A percentile compares a stretch with the other conserved stretches of the same genome.
Evolutionary conservation across 768 basidiomycete species (phyloP).

Genomic region (Leucocoprinus leucothites): DNA sequence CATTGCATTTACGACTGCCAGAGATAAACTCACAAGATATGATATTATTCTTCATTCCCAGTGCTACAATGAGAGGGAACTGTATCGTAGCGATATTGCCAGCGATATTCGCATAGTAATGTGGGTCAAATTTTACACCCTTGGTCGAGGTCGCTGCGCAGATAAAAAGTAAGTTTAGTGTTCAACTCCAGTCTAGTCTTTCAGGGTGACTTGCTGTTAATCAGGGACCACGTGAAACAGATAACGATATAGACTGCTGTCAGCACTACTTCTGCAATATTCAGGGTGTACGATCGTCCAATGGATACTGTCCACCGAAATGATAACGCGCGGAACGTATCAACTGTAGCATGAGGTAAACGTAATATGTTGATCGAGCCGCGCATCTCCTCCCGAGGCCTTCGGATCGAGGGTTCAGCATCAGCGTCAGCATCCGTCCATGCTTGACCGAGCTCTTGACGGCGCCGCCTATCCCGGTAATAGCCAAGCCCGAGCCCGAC

Average conservation of each 20-base stretch:
- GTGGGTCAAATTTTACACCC: constrained; percentile 30
- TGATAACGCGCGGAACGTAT: constrained; percentile 30
- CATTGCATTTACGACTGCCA: background rate
- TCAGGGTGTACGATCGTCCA: constrained; percentile 33
- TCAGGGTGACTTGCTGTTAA: constrained; percentile 29
- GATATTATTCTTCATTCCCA: constrained; percentile 62
- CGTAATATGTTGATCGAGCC: constrained; percentile 16
- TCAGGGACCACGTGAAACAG: constrained; percentile 35
- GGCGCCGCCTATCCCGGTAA: constrained; percentile 11
- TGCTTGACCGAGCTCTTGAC: background rate
- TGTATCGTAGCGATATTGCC: constrained; percentile 45
- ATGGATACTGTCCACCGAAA: constrained; percentile 36
- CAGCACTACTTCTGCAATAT: constrained; percentile 37
- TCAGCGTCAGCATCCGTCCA: constrained; percentile 33
- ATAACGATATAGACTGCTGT: constrained; percentile 34
- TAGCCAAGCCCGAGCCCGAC: constrained; percentile 22
- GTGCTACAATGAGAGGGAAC: constrained; percentile 51
- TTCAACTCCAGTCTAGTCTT: background rate
- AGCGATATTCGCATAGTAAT: constrained; percentile 39
- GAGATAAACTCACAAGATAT: constrained; percentile 26
- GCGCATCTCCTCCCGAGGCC: background rate
- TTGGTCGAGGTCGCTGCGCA: constrained; percentile 30
- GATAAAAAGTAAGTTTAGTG: background rate
- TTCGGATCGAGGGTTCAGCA: constrained; percentile 48
- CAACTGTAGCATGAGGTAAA: constrained; percentile 29